These are phyloP conservation scores for Steccherinum ochraceum DNA, from an alignment of 768 basidiomycete species.

Conservation along the genomic window DNA sequence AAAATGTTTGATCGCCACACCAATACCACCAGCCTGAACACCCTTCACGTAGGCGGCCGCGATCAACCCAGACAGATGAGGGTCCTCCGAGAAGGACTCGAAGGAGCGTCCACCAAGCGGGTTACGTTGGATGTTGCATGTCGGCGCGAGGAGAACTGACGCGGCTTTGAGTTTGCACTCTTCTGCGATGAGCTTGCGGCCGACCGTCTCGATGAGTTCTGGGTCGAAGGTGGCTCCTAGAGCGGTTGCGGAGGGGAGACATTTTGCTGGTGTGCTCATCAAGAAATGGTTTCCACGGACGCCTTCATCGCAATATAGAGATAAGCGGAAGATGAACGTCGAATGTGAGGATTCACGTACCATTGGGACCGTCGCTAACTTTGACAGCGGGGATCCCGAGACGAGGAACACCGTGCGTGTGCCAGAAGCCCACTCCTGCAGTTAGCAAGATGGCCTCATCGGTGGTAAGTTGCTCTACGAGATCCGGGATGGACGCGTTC, in stretches of 20 bases:
- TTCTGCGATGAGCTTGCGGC: slow-evolving; percentile 55
- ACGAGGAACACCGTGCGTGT: slow-evolving; percentile 58
- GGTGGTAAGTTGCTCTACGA: slow-evolving; percentile 60
- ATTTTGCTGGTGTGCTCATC: slow-evolving; percentile 77
- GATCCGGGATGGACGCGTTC: slow-evolving; percentile 50
- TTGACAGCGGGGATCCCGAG: slow-evolving; percentile 70
- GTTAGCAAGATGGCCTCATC: slow-evolving; percentile 71
- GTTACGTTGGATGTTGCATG: slow-evolving; percentile 79
- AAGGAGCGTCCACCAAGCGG: slow-evolving; percentile 63
- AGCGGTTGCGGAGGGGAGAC: slow-evolving; percentile 70
- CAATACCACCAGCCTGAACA: slow-evolving; percentile 71
- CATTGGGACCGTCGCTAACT: slow-evolving; percentile 80
- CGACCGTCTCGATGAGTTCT: slow-evolving; percentile 55
- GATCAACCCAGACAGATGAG: slow-evolving; percentile 62
- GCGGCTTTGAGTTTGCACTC: slow-evolving; percentile 70
- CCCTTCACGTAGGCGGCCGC: slow-evolving; percentile 72
- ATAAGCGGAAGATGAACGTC: not conserved
- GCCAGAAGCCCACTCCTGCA: slow-evolving; percentile 75
- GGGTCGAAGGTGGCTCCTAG: slow-evolving; percentile 72
- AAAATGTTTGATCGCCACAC: slow-evolving; percentile 77
- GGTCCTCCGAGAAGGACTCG: slow-evolving; percentile 78
- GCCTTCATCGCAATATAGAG: slow-evolving; percentile 29
- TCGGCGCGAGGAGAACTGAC: slow-evolving; percentile 69
- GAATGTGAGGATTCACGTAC: slow-evolving; percentile 25
- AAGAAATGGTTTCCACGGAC: slow-evolving; percentile 71